Percentiles rank a stretch among this genome's conserved stretches.
Evolutionary conservation across 75 land plant genomes (phyloP).

Genomic region (Larix kaempferi): DNA sequence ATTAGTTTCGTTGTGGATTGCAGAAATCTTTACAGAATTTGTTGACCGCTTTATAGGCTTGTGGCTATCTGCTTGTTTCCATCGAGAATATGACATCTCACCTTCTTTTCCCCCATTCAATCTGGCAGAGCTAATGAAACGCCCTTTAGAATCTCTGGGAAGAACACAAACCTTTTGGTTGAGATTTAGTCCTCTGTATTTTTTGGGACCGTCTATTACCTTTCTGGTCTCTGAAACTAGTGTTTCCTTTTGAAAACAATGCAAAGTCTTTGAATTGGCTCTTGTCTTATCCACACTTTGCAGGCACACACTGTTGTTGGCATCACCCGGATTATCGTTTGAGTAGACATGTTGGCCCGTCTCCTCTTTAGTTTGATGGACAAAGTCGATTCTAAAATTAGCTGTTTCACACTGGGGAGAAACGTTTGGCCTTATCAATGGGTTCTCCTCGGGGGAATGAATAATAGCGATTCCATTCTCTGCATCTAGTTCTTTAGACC

Average conservation of each 20-base stretch:
- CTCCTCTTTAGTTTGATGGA: background rate
- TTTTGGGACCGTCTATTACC: background rate
- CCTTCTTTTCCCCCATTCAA: background rate
- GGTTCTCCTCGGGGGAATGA: too few species aligned
- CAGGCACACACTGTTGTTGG: background rate
- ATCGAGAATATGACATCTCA: background rate
- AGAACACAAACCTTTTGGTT: background rate
- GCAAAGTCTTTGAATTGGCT: background rate
- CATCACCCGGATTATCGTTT: background rate
- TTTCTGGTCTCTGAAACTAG: background rate
- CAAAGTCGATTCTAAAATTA: too few species aligned
- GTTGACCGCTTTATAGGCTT: background rate
- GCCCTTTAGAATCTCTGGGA: constrained; percentile 7
- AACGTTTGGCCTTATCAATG: too few species aligned
- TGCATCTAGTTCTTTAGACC: background rate
- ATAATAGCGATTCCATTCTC: too few species aligned
- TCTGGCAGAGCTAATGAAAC: background rate
- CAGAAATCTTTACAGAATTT: background rate
- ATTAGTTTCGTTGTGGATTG: background rate
- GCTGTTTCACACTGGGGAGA: too few species aligned
- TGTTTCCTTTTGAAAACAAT: background rate
- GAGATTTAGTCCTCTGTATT: background rate
- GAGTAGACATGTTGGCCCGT: background rate
- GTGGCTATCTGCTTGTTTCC: background rate
- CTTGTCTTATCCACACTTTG: background rate